Conservation (phyloP, 228 moss, liverwort and hornwort genomes). For the Sphagnum magellanicum region DNA sequence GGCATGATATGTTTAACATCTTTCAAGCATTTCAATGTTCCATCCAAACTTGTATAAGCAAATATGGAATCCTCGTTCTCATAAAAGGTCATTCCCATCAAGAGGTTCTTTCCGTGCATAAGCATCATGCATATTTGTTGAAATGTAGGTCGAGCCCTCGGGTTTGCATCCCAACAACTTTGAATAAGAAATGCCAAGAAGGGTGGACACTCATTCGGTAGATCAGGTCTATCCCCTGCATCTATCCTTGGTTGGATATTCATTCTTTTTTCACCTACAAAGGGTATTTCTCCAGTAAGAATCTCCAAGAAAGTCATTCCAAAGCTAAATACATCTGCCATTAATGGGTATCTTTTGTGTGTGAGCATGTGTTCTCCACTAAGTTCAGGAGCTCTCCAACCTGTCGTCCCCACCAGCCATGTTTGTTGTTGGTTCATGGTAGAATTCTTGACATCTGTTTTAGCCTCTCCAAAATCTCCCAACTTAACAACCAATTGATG, state of each 20-base stretch:
- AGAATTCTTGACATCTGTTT: background rate
- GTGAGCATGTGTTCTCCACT: background rate
- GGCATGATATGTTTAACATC: too few relatives aligned
- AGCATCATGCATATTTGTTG: constrained; percentile 18
- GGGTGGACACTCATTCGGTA: constrained; percentile 7
- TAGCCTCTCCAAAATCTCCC: constrained; percentile 22
- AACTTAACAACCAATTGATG: constrained; percentile 23
- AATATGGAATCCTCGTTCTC: too few relatives aligned
- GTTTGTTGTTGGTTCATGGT: background rate
- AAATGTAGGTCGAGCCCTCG: constrained; percentile 16
- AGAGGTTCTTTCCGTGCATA: background rate
- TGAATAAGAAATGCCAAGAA: constrained; percentile 16
- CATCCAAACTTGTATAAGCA: too few relatives aligned
- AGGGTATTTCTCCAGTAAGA: constrained; percentile 13
- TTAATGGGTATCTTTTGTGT: constrained; percentile 1
- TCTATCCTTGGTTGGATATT: background rate
- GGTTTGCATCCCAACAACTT: constrained; percentile 8
- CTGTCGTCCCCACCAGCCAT: constrained; percentile 1
- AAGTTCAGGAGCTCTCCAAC: constrained; percentile 24
- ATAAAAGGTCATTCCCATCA: background rate
- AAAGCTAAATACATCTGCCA: constrained; percentile 35
- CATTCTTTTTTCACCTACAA: rapidly evolving
- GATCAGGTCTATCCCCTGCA: background rate
- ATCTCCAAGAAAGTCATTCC: constrained; percentile 18
- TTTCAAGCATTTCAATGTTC: too few relatives aligned